phyloP scores from a whole-genome alignment of 345 rosid genomes.

The Erucastrum elatum region DNA sequence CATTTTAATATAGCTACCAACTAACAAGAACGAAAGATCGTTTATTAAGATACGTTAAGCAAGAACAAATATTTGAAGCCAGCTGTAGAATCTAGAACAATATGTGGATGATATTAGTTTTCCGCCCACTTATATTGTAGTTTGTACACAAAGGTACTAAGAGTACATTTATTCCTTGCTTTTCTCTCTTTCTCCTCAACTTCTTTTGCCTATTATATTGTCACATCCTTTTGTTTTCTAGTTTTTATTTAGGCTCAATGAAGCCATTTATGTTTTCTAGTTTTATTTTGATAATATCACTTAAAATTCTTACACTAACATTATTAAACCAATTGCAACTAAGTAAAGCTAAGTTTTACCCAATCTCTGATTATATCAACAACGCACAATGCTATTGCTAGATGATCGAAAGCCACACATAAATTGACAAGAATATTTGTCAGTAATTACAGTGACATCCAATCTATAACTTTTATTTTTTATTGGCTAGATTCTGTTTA shows the following conservation, averaged over 20 bases:
- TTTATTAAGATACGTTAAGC: slow-evolving; percentile 5
- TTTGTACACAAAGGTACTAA: slow-evolving; percentile 40
- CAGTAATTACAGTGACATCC: slow-evolving; percentile 2
- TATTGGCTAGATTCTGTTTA: slow-evolving; percentile 19
- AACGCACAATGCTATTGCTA: neutral
- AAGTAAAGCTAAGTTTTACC: slow-evolving; percentile 17
- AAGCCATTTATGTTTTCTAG: too few species aligned
- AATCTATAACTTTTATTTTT: neutral
- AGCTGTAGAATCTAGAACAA: slow-evolving; percentile 37
- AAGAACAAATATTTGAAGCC: slow-evolving; percentile 20
- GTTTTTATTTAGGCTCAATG: neutral
- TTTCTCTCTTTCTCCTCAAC: slow-evolving; percentile 12
- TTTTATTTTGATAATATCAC: neutral
- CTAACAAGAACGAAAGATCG: neutral
- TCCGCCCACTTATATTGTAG: slow-evolving; percentile 7
- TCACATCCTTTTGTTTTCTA: neutral
- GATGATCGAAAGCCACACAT: slow-evolving; percentile 16
- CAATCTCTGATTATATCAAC: neutral
- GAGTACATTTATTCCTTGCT: slow-evolving; percentile 32
- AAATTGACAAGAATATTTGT: slow-evolving; percentile 11
- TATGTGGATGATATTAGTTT: slow-evolving; percentile 13
- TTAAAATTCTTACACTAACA: neutral
- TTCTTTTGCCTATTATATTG: slow-evolving; percentile 14
- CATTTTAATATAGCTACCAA: neutral
- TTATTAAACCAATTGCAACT: neutral